Evolutionary conservation across 805 yeast genomes (phyloP), one percentile per base, ranked within the genome.

Genomic region (Candida ovalis): DNA sequence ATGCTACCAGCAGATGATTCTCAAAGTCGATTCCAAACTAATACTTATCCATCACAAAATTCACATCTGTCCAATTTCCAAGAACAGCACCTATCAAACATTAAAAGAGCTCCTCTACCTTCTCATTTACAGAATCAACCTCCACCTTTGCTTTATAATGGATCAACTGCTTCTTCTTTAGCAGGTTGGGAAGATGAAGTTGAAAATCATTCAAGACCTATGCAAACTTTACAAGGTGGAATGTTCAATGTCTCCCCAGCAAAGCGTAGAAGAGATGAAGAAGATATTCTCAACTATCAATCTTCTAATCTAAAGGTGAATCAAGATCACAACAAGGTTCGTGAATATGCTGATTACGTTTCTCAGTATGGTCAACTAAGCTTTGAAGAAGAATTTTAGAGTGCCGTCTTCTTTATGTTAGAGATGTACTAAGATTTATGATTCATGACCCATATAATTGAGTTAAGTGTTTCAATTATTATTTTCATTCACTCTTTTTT

Each of bases 341-440:
- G 30, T 5, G 52, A 51, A n/a, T 44, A 54, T 18, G 49, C 47
- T 24, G 62, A 62, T 41, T 72, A 63, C 50, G 56, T 63, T 39
- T 54, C 55, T n/a, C 64, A 63, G 43, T 74, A 76, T 52, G 82
- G 81, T 15, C 67, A 69, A 12, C 63, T 78, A 38, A 63, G 62
- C 40, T 76, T 78, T 51, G 61, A 74, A 52, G 82, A 77, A 51
- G 80, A 77, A 35, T 78, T 78, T 53, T 78, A 60, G 59, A 10
- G 42, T 18, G 10, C 18, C 24, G 23, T 24, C 8, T 5, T 13
- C 19, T 24, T 33, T 13, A 5, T 12, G n/a, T 25, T 10, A 24
- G 19, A 15, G n/a, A n/a, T n/a, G n/a, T n/a, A n/a, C n/a, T n/a
- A n/a, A n/a, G n/a, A n/a, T n/a, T n/a, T n/a, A n/a, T n/a, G n/a